Evolutionary conservation across 2,329 filamentous ascomycete species (phyloP).

Genomic region (Ophiostoma pallidulum): DNA sequence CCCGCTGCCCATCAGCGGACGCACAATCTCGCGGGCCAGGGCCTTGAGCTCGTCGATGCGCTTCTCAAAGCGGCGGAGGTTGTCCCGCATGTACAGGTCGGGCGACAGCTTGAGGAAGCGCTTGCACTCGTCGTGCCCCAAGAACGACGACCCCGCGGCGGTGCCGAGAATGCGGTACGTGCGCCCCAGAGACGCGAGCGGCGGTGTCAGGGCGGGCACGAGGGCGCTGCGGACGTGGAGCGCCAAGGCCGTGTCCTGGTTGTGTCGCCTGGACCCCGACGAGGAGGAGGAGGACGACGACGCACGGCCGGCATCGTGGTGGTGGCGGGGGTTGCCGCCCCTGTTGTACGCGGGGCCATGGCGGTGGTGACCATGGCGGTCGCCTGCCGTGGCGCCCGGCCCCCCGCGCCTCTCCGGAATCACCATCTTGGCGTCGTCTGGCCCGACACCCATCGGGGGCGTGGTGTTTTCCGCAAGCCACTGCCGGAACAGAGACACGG

Average conservation of each 20-base stretch:
- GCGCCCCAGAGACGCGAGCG: slow-evolving; percentile 53
- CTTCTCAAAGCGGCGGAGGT: slow-evolving; percentile 73
- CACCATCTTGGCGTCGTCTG: slow-evolving; percentile 1
- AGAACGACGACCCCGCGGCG: slow-evolving; percentile 51
- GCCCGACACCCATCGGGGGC: slow-evolving; percentile 43
- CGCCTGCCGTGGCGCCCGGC: slow-evolving; percentile 6
- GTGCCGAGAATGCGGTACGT: slow-evolving; percentile 71
- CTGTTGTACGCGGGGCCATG: slow-evolving; percentile 15
- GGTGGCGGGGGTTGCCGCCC: slow-evolving; percentile 10
- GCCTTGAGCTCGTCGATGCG: slow-evolving; percentile 82
- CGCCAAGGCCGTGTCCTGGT: slow-evolving; percentile 6
- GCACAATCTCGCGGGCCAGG: slow-evolving; percentile 71
- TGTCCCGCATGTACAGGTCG: slow-evolving; percentile 79
- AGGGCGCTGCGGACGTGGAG: slow-evolving; percentile 21
- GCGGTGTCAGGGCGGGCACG: slow-evolving; percentile 29
- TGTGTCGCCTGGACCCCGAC: slow-evolving; percentile 2
- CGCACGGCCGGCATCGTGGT: slow-evolving; percentile 22
- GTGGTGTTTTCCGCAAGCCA: slow-evolving; percentile 89
- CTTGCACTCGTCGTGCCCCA: slow-evolving; percentile 81
- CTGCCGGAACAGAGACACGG: slow-evolving; percentile 76
- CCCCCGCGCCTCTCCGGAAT: slow-evolving; percentile 24
- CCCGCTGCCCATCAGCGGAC: slow-evolving; percentile 75
- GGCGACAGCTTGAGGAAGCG: slow-evolving; percentile 76
- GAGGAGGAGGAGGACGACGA: slow-evolving; percentile 17
- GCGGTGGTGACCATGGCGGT: slow-evolving; percentile 19